A percentile compares a stretch with the other conserved stretches of the same genome.
These are phyloP conservation scores for Pythium vanterpoolii DNA, from an alignment of 352 stramenopile genomes.

Conservation along the genomic window DNA sequence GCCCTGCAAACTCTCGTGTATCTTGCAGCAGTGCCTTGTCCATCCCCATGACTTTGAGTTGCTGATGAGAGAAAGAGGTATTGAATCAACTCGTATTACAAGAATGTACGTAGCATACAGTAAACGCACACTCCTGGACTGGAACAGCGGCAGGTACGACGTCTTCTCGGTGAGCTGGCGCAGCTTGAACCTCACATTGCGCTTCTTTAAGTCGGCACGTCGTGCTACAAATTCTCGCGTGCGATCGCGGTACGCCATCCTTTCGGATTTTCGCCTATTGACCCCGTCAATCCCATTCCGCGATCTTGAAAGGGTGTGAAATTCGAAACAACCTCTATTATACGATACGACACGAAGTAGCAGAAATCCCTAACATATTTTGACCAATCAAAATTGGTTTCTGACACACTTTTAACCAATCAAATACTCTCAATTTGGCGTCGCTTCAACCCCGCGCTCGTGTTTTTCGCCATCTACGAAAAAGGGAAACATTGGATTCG, in stretches of 20 bases:
- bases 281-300: neutral
- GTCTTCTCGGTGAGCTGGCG: constrained; percentile 37
- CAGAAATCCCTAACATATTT: neutral
- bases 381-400: neutral
- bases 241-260: constrained; percentile 65
- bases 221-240: constrained; percentile 43
- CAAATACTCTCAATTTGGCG: neutral
- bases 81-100: neutral
- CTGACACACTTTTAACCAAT: constrained; percentile 3
- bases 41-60: constrained; percentile 50
- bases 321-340: constrained; percentile 21
- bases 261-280: neutral
- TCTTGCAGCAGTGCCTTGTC: constrained; percentile 67
- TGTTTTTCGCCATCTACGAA: too few relatives aligned
- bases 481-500: neutral
- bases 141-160: constrained; percentile 45
- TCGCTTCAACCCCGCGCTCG: constrained; percentile 1
- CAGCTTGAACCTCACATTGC: constrained; percentile 59
- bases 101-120: neutral
- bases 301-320: constrained; percentile 50
- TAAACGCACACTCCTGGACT: constrained; percentile 44
- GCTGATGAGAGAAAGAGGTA: constrained; percentile 19
- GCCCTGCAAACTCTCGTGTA: constrained; percentile 29
- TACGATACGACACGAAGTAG: constrained; percentile 13
- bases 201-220: constrained; percentile 44